phyloP scores from a whole-genome alignment of 345 rosid species.

The Bruguiera sexangula region DNA sequence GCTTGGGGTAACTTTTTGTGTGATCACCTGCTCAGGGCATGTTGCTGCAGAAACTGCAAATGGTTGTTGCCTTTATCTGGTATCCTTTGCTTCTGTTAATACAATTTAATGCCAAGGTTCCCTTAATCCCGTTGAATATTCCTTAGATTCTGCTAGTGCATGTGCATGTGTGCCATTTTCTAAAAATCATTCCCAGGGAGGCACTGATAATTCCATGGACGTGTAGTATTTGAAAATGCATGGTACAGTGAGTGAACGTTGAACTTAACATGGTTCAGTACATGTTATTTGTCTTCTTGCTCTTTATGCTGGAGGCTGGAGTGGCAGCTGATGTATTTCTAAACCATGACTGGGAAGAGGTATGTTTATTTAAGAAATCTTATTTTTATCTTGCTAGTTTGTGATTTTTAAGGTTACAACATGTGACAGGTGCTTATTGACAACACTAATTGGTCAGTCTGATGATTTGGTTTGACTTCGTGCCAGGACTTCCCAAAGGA shows the following conservation, averaged over 20 bases:
- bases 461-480: conserved; percentile 15
- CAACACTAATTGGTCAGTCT: not conserved
- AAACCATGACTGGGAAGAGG: conserved; percentile 82
- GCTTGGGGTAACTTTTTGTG: conserved; percentile 58
- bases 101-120: not conserved
- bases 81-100: conserved; percentile 36
- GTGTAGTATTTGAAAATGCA: not conserved
- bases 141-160: not conserved
- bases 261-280: conserved; percentile 53
- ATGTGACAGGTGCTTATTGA: not conserved
- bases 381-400: not conserved
- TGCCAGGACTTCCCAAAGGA: conserved; percentile 84
- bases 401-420: not conserved
- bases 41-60: conserved; percentile 80
- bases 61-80: conserved; percentile 83
- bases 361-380: conserved; percentile 18
- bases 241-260: not conserved
- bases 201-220: not conserved
- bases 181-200: too few relatives aligned
- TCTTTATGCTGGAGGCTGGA: conserved; percentile 74
- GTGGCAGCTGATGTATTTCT: conserved; percentile 69
- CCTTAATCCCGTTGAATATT: not conserved
- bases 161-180: too few relatives aligned
- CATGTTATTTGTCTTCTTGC: conserved; percentile 62
- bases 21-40: conserved; percentile 77